Evolutionary conservation across 345 rosid species (phyloP), one percentile per base, ranked within the genome.

Genomic region (Citrus unshiu): DNA sequence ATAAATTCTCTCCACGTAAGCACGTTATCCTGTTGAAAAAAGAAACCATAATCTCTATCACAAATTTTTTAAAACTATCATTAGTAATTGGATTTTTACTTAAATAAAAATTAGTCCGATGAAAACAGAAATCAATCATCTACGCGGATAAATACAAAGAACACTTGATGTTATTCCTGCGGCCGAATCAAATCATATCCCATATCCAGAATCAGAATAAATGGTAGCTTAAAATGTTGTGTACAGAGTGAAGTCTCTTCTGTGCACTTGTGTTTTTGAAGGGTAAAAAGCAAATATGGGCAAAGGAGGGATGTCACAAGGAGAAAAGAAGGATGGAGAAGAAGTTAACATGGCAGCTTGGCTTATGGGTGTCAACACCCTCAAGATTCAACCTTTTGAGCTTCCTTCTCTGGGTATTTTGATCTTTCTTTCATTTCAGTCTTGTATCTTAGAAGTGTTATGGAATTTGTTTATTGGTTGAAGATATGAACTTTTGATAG

Each of bases 321-420:
- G 86, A 68, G 93, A 87, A 54, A 82, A 70, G 24, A 77, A 82
- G 54, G 87, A 81, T 37, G 89, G 68, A 66, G 88, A 82, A 75
- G 93, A 84, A 82, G 92, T 88, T 80, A 95, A 93, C 86, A 84
- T 91, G 95, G 98, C 93, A 71, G 98, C 94, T 81, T 95, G 97
- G 97, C 90, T 92, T 56, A 83, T 90, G 77, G 87, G 89, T 74
- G 57, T 90, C 83, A 91, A 95, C 84, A 90, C 89, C 73, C 93
- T 95, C 86, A 92, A 90, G 88, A 93, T 95, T 84, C 94, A 89
- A 78, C 98, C 90, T 77, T 92, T 88, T 84, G 74, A 70, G 73
- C 97, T 92, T 58, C 95, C 98, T 81, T 46, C 92, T 56, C 88
- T 92, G 39, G 96, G 98, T 95, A 83, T 12, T 62, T 39, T 54